Percentiles rank a stretch among this genome's conserved stretches.
Conservation (phyloP, 768 basidiomycete genomes). For the Russula lepida region DNA sequence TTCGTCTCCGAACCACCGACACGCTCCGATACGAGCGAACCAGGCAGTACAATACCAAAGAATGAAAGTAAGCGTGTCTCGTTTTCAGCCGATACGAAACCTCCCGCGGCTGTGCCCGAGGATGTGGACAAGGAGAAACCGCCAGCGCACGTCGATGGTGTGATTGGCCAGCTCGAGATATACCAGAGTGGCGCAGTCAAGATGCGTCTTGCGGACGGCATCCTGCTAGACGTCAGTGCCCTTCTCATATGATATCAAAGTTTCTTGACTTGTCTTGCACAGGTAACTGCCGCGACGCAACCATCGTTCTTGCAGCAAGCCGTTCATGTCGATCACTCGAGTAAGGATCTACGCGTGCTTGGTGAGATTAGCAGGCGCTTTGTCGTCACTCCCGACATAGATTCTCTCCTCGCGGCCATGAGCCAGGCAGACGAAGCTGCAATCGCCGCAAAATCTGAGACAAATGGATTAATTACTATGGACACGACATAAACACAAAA, state of each 20-base stretch:
- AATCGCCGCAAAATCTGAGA: slow-evolving; percentile 27
- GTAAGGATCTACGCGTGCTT: slow-evolving; percentile 57
- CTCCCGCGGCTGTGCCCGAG: slow-evolving; percentile 31
- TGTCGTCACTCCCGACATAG: slow-evolving; percentile 76
- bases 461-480: slow-evolving; percentile 48
- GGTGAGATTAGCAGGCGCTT: slow-evolving; percentile 87
- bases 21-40: slow-evolving; percentile 22
- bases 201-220: slow-evolving; percentile 74
- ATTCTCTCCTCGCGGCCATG: slow-evolving; percentile 60
- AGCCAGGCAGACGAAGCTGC: slow-evolving; percentile 40
- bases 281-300: slow-evolving; percentile 78
- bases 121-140: slow-evolving; percentile 23
- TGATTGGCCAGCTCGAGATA: slow-evolving; percentile 78
- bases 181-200: slow-evolving; percentile 82
- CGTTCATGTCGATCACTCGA: slow-evolving; percentile 54
- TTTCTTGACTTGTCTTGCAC: slow-evolving; percentile 1
- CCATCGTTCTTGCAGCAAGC: slow-evolving; percentile 87
- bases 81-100: slow-evolving; percentile 55
- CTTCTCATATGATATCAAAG: not conserved
- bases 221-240: slow-evolving; percentile 67
- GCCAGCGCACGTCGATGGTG: slow-evolving; percentile 47
- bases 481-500: slow-evolving; percentile 30
- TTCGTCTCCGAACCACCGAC: slow-evolving; percentile 41
- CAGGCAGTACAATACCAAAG: slow-evolving; percentile 13
- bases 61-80: slow-evolving; percentile 45